phyloP scores from a whole-genome alignment of 2,329 filamentous ascomycete genomes.

The Paraconiothyrium brasiliense region DNA sequence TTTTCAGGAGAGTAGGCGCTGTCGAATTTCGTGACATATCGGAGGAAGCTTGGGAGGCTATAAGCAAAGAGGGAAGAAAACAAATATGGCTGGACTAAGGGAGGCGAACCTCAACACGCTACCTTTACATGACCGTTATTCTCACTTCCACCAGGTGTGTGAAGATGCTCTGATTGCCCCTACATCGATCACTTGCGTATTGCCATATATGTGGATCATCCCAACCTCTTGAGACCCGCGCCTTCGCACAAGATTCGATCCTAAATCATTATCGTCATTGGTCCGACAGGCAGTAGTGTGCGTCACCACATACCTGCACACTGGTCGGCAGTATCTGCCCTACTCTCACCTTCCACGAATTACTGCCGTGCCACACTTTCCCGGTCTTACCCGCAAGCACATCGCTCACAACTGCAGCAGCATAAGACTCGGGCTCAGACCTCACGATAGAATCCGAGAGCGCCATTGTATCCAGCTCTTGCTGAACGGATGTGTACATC shows the following conservation, averaged over 20 bases:
- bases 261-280: background rate
- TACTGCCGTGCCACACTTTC: background rate
- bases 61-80: background rate
- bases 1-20: background rate
- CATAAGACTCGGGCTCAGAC: background rate
- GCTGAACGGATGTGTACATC: background rate
- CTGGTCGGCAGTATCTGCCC: background rate
- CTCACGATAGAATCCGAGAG: background rate
- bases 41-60: background rate
- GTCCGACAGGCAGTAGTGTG: background rate
- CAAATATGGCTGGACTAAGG: constrained; percentile 10
- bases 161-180: too few species aligned
- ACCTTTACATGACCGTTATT: too few species aligned
- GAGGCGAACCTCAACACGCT: background rate
- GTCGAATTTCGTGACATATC: background rate
- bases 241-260: background rate
- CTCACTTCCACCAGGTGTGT: too few species aligned
- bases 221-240: background rate
- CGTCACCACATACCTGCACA: background rate
- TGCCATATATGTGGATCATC: background rate
- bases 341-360: background rate
- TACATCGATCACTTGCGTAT: background rate
- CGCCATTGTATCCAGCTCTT: background rate
- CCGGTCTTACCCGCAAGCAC: constrained; percentile 1
- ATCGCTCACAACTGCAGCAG: constrained; percentile 1